Evolutionary conservation across 345 rosid species (phyloP).

Genomic region (Bruguiera parviflora): DNA sequence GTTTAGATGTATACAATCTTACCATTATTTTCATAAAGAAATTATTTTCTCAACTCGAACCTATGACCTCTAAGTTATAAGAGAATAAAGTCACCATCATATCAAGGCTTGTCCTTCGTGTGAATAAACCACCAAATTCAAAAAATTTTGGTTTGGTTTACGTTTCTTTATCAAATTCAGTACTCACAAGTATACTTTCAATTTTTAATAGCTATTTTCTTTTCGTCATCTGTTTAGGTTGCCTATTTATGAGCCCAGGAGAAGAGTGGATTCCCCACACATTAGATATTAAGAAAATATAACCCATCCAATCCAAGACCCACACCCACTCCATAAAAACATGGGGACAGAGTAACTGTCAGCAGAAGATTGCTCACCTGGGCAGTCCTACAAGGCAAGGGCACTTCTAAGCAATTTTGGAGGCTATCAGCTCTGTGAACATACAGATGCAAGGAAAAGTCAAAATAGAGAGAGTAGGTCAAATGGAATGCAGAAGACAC

Average conservation of each 20-base stretch:
- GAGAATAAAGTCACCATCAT: no score
- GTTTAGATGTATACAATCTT: no score
- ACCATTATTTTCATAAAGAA: no score
- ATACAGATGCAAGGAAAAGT: conserved; percentile 17
- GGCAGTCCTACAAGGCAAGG: conserved; percentile 83
- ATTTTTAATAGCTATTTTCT: no score
- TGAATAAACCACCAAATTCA: no score
- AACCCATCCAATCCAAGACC: neutral
- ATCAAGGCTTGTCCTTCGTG: no score
- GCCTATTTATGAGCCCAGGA: neutral
- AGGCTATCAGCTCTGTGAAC: conserved; percentile 69
- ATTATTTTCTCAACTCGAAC: no score
- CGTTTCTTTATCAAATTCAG: no score
- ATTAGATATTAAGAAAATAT: neutral
- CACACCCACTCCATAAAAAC: neutral
- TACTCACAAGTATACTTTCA: no score
- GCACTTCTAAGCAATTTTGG: conserved; percentile 67
- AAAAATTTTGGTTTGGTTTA: no score
- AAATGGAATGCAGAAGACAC: conserved; percentile 13
- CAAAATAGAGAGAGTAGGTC: conserved; percentile 1
- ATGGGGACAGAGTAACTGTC: neutral
- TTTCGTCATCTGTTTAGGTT: no score
- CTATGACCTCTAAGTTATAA: no score
- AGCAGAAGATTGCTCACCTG: conserved; percentile 53
- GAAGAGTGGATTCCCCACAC: neutral